Evolutionary conservation across 208 protist genomes (phyloP).

Genomic region (Acanthamoeba lenticulata): DNA sequence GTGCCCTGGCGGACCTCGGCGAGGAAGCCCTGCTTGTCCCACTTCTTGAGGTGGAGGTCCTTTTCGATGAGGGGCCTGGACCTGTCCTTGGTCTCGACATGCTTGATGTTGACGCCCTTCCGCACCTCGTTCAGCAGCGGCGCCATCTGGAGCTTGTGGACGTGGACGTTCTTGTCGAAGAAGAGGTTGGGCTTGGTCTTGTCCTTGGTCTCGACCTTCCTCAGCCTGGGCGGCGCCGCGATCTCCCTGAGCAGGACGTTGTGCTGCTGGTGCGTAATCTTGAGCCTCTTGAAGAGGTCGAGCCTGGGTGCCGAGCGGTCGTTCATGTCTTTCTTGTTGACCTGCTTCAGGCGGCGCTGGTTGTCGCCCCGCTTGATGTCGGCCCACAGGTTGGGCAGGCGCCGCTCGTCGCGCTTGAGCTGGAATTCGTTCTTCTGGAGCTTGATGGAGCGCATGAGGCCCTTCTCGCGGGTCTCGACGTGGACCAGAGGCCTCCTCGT

Average conservation of each 20-base stretch:
- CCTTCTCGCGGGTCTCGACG: conserved; percentile 20
- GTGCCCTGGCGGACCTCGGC: conserved; percentile 53
- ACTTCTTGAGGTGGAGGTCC: not conserved
- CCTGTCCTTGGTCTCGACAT: conserved; percentile 50
- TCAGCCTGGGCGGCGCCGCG: not conserved
- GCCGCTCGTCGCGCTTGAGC: not conserved
- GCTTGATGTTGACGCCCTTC: conserved; percentile 3
- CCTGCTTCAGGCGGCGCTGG: not conserved
- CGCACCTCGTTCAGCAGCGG: conserved; percentile 3
- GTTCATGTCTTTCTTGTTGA: not conserved
- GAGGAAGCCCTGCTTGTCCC: conserved; percentile 45
- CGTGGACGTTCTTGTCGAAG: conserved; percentile 27
- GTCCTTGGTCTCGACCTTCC: conserved; percentile 31
- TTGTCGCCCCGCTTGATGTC: not conserved
- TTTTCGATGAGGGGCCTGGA: not conserved
- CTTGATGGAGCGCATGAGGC: not conserved
- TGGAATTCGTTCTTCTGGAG: conserved; percentile 7
- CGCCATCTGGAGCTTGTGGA: not conserved
- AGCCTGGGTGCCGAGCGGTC: not conserved
- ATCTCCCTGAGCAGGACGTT: not conserved
- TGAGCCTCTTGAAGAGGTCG: conserved; percentile 10
- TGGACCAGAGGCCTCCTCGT: not conserved
- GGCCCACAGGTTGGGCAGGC: not conserved
- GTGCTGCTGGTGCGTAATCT: not conserved
- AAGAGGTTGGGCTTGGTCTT: conserved; percentile 41